phyloP scores from a whole-genome alignment of 2,329 filamentous ascomycete species.

The Alternaria sp. region DNA sequence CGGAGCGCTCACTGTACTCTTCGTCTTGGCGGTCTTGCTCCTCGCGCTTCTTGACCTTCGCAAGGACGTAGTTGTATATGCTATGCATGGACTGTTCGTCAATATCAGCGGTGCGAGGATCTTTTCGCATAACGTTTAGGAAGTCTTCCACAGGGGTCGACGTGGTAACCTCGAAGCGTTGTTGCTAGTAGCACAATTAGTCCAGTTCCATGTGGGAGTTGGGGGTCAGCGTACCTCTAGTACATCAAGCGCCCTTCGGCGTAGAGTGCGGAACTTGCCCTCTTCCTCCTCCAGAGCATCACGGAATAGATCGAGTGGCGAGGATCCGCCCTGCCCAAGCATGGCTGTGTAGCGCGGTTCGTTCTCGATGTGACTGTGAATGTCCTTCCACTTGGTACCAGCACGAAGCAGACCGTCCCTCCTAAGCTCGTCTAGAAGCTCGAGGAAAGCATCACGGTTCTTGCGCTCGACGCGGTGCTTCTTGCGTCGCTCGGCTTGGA shows the following conservation, averaged over 20 bases:
- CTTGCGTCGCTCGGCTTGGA: conserved; percentile 83
- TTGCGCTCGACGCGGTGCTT: conserved; percentile 84
- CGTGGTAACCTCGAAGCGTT: conserved; percentile 86
- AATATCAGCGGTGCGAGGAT: conserved; percentile 87
- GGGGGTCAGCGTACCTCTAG: conserved; percentile 72
- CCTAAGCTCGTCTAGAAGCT: conserved; percentile 76
- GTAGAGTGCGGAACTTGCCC: conserved; percentile 76
- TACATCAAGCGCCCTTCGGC: conserved; percentile 86
- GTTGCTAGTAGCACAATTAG: conserved; percentile 65
- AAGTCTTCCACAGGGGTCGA: conserved; percentile 92
- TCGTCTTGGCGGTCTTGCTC: conserved; percentile 83
- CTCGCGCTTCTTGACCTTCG: conserved; percentile 80
- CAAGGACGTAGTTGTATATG: conserved; percentile 86
- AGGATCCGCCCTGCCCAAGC: conserved; percentile 83
- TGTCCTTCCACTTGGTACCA: conserved; percentile 85
- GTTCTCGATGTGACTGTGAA: conserved; percentile 75
- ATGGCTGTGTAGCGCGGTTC: conserved; percentile 85
- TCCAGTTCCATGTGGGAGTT: background rate
- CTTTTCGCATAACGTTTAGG: conserved; percentile 77
- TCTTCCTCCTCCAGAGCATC: conserved; percentile 95
- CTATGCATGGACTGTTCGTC: conserved; percentile 77
- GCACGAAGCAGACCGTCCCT: conserved; percentile 83
- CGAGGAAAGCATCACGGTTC: conserved; percentile 79
- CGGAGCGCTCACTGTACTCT: conserved; percentile 84
- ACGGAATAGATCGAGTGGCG: conserved; percentile 92